A percentile compares a stretch with the other conserved stretches of the same genome.
Conservation (phyloP, 768 basidiomycete genomes). For the Ramaria sp. region DNA sequence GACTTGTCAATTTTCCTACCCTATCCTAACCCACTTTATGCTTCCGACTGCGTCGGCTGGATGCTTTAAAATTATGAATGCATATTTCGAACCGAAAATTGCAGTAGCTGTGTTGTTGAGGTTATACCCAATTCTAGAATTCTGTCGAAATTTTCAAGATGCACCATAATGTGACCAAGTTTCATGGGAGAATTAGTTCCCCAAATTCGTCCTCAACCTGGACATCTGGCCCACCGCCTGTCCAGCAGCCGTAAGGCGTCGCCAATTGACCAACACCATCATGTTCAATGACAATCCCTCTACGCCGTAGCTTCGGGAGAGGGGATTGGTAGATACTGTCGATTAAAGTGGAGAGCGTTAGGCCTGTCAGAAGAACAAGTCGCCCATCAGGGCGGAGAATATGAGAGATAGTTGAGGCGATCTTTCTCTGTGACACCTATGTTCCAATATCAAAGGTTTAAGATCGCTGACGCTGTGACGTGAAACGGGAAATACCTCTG, state of each 20-base stretch:
- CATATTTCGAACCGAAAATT: no score
- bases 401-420: not conserved
- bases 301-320: not conserved
- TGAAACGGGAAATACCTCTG: not conserved
- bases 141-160: not conserved
- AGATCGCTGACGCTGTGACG: not conserved
- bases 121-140: no score
- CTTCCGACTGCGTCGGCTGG: no score
- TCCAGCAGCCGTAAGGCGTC: slow-evolving; percentile 8
- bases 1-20: no score
- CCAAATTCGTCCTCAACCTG: not conserved
- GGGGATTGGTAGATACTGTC: not conserved
- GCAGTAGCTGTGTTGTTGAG: no score
- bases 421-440: slow-evolving; percentile 4
- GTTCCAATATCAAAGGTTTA: not conserved
- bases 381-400: not conserved
- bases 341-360: not conserved
- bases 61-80: no score
- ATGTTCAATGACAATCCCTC: not conserved
- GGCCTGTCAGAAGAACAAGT: slow-evolving; percentile 3
- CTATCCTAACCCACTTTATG: no score
- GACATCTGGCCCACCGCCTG: not conserved
- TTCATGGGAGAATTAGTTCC: not conserved
- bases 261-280: slow-evolving; percentile 5
- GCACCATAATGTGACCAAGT: not conserved